phyloP scores from a whole-genome alignment of 495 filamentous ascomycete species.

The Sordaria brevicollis region DNA sequence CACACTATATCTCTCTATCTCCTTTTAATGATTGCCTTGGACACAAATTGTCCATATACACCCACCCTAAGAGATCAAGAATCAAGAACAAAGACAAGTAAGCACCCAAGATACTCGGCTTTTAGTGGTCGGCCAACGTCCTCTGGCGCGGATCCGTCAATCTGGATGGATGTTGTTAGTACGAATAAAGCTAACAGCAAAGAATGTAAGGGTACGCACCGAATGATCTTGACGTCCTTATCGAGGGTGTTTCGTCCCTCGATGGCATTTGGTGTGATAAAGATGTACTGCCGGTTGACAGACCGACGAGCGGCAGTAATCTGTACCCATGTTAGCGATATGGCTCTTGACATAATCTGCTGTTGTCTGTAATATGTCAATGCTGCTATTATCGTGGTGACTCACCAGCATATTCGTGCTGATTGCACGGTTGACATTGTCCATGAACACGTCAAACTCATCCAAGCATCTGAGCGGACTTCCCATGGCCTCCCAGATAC shows the following conservation, averaged over 20 bases:
- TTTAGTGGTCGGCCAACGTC: conserved; percentile 28
- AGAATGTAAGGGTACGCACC: conserved; percentile 39
- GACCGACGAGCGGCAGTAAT: conserved; percentile 74
- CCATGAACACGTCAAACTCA: conserved; percentile 99
- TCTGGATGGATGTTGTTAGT: conserved; percentile 24
- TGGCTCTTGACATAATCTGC: too few species aligned
- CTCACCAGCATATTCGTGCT: conserved; percentile 91
- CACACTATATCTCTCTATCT: background rate
- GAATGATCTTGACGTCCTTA: conserved; percentile 75
- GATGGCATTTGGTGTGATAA: conserved; percentile 91
- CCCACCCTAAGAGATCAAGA: background rate
- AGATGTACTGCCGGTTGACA: conserved; percentile 84
- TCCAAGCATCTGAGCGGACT: conserved; percentile 89
- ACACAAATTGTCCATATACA: background rate
- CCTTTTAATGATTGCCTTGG: background rate
- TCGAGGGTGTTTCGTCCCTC: conserved; percentile 54
- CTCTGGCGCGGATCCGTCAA: conserved; percentile 50
- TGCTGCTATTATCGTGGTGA: background rate
- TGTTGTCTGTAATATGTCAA: too few species aligned
- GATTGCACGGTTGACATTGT: conserved; percentile 86
- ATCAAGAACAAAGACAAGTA: background rate
- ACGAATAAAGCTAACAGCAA: background rate
- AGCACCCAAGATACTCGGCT: background rate
- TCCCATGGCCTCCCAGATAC: conserved; percentile 97
- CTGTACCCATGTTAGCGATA: conserved; percentile 27